Conservation (phyloP, 345 rosid species). For the Mallotus nudiflorus region DNA sequence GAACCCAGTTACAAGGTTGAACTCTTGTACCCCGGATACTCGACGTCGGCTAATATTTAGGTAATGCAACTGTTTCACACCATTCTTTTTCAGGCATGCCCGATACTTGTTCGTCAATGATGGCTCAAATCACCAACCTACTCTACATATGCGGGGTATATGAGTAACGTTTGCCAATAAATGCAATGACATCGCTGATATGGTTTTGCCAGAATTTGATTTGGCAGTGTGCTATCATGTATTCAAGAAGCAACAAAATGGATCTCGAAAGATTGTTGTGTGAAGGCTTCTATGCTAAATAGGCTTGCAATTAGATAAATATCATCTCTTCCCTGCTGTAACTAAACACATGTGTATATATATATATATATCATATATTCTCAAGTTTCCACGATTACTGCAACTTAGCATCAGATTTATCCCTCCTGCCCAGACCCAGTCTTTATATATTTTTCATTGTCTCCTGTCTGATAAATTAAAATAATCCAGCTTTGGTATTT, state of each 20-base stretch:
- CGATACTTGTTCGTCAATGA: background rate
- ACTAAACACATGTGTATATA: background rate
- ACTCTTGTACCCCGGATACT: conserved; percentile 9
- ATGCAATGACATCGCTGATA: background rate
- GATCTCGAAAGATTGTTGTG: conserved; percentile 11
- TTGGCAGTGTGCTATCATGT: background rate
- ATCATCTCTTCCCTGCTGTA: no score
- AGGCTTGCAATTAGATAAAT: background rate
- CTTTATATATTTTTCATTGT: background rate
- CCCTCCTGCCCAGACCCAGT: background rate
- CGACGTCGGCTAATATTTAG: conserved; percentile 11
- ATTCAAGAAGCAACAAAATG: conserved; percentile 1
- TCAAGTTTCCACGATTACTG: conserved; percentile 2
- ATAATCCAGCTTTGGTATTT: background rate
- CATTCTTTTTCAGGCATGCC: background rate
- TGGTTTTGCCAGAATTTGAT: conserved; percentile 1
- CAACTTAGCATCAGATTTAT: background rate
- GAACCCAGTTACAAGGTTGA: conserved; percentile 21
- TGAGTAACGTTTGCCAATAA: background rate
- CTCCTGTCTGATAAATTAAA: background rate
- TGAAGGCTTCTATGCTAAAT: conserved; percentile 9
- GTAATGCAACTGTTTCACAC: background rate
- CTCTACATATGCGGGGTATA: background rate
- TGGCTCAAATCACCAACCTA: background rate
- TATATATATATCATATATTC: background rate